These are phyloP conservation scores for Malus fusca DNA, from an alignment of 306 rosid genomes.

Conservation along the genomic window DNA sequence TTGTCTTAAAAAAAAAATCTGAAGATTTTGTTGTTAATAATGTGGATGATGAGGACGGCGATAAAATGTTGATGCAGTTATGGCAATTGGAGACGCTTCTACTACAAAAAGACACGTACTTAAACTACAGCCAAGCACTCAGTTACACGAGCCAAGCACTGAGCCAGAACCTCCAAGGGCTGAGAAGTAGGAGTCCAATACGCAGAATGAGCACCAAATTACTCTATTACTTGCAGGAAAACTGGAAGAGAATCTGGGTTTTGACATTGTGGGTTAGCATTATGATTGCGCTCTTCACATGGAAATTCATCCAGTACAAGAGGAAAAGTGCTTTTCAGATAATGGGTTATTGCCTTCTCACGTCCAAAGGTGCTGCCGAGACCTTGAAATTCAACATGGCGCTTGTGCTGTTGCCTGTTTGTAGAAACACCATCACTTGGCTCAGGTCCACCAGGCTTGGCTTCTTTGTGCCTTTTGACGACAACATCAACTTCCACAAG, in stretches of 20 bases:
- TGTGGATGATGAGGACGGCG: not conserved
- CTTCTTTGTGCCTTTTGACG: constrained; percentile 72
- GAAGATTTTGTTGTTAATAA: not conserved
- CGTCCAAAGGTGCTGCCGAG: constrained; percentile 92
- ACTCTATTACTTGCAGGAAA: constrained; percentile 77
- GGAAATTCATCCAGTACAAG: constrained; percentile 83
- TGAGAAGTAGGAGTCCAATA: constrained; percentile 62
- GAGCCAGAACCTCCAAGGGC: constrained; percentile 95
- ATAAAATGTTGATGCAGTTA: constrained; percentile 44
- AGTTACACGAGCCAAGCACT: constrained; percentile 98
- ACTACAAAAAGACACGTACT: constrained; percentile 90
- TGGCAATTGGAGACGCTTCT: constrained; percentile 98
- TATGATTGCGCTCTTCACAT: constrained; percentile 70
- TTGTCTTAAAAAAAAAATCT: too few species aligned
- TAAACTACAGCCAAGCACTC: constrained; percentile 92
- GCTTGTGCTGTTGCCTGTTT: constrained; percentile 75
- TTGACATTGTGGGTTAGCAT: constrained; percentile 61
- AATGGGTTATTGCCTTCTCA: constrained; percentile 86
- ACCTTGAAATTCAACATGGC: constrained; percentile 98
- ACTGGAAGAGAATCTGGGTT: constrained; percentile 92
- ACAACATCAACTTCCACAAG: constrained; percentile 98
- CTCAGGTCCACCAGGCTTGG: constrained; percentile 74
- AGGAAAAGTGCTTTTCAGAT: constrained; percentile 42
- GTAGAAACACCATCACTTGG: constrained; percentile 94
- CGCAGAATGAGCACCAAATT: constrained; percentile 58